A percentile compares a stretch with the other conserved stretches of the same genome.
Conservation (phyloP, 2,329 filamentous ascomycete species). For the Penicillium sp. region DNA sequence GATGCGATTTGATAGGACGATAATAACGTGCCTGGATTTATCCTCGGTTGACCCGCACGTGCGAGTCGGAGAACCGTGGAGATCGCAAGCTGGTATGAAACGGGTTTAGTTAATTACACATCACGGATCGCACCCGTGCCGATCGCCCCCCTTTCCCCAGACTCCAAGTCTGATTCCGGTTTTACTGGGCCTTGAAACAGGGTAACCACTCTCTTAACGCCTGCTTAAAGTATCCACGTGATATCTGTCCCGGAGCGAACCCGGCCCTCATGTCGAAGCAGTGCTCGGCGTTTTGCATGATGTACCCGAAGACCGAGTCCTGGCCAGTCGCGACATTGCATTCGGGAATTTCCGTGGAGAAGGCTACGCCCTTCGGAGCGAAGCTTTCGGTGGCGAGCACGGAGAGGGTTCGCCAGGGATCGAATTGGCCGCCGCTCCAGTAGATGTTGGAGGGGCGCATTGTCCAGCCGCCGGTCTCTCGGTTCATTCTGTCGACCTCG, state of each 20-base stretch:
- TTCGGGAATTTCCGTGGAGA: conserved; percentile 43
- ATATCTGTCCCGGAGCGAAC: conserved; percentile 33
- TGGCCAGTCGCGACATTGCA: conserved; percentile 41
- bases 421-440: conserved; percentile 52
- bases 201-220: conserved; percentile 49
- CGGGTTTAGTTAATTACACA: not conserved
- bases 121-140: not conserved
- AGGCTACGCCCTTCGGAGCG: conserved; percentile 38
- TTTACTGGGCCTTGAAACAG: conserved; percentile 31
- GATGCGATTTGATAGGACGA: not conserved
- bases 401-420: conserved; percentile 53
- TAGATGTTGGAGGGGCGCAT: conserved; percentile 54
- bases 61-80: not conserved
- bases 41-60: conserved; percentile 16
- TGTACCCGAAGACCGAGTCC: conserved; percentile 49
- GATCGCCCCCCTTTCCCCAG: not conserved
- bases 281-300: conserved; percentile 48
- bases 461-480: conserved; percentile 50
- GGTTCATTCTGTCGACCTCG: conserved; percentile 40
- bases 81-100: conserved; percentile 14
- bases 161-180: not conserved
- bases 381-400: conserved; percentile 43
- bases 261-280: conserved; percentile 48
- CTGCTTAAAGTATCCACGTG: conserved; percentile 38
- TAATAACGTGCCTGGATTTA: not conserved